Evolutionary conservation across 1,139 yeast species (phyloP).

Genomic region (Nakaseomyces sp.): DNA sequence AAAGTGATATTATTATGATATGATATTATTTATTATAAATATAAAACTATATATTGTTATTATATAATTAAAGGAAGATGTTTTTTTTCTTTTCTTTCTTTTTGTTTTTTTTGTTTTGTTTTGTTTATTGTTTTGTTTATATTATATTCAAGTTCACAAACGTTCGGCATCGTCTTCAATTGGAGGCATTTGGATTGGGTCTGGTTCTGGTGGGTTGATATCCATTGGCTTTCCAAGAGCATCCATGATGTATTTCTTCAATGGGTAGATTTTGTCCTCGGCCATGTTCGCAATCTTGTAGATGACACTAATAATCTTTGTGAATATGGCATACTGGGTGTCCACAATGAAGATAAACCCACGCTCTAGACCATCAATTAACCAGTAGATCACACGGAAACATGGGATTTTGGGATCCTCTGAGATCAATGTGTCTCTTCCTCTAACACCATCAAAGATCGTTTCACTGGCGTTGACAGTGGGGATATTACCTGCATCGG

Average conservation of each 20-base stretch:
- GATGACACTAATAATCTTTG: neutral
- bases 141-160: no score
- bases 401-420: neutral
- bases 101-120: no score
- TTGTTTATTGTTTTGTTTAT: no score
- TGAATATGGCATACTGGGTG: neutral
- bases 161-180: no score
- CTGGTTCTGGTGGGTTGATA: neutral
- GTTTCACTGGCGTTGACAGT: no score
- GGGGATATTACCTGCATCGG: no score
- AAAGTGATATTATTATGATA: no score
- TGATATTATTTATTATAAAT: no score
- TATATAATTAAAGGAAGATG: no score
- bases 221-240: neutral
- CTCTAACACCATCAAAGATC: neutral
- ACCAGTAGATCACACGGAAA: neutral
- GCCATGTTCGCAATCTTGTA: neutral
- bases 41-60: no score
- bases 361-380: neutral
- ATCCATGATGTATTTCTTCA: slow-evolving; percentile 1
- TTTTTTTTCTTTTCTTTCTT: no score
- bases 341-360: neutral
- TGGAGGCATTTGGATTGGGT: no score
- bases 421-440: neutral
- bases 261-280: neutral